A percentile compares a stretch with the other conserved stretches of the same genome.
These are phyloP conservation scores for Paraleonurus japonicus DNA, from an alignment of 257 asterid species.

Conservation along the genomic window DNA sequence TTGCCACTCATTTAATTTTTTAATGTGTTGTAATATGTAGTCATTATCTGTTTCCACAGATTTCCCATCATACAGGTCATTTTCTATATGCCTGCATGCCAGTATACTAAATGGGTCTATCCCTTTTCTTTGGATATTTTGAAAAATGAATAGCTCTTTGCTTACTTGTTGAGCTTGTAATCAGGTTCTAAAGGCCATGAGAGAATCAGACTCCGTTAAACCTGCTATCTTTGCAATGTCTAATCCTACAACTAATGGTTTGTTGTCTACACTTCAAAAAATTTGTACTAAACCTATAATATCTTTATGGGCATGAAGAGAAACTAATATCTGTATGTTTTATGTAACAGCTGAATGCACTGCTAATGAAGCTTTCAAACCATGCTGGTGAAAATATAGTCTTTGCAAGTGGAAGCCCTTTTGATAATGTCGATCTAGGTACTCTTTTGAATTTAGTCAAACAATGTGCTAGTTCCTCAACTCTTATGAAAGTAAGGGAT, in stretches of 20 bases:
- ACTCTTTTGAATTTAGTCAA: conserved; percentile 23
- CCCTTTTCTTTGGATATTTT: neutral
- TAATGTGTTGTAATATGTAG: no score
- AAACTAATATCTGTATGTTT: conserved; percentile 28
- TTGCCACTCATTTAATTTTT: no score
- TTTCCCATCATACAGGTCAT: neutral
- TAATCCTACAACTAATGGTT: conserved; percentile 95
- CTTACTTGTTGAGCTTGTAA: conserved; percentile 32
- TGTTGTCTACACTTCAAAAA: conserved; percentile 24
- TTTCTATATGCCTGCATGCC: no score
- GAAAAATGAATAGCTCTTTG: conserved; percentile 2
- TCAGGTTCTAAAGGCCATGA: conserved; percentile 97
- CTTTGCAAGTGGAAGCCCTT: conserved; percentile 98
- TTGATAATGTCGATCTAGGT: conserved; percentile 90
- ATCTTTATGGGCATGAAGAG: conserved; percentile 17
- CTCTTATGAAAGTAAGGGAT: conserved; percentile 3
- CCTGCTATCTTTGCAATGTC: conserved; percentile 99
- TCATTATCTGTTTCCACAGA: neutral
- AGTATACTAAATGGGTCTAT: neutral
- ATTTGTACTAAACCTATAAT: conserved; percentile 11
- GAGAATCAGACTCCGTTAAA: conserved; percentile 72
- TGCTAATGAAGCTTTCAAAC: conserved; percentile 84
- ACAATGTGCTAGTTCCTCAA: conserved; percentile 14
- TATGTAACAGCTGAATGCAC: conserved; percentile 91
- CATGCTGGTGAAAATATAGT: conserved; percentile 92